Base-by-base conservation (phyloP, 2,329 filamentous ascomycete species). In the Alternaria atra region DNA sequence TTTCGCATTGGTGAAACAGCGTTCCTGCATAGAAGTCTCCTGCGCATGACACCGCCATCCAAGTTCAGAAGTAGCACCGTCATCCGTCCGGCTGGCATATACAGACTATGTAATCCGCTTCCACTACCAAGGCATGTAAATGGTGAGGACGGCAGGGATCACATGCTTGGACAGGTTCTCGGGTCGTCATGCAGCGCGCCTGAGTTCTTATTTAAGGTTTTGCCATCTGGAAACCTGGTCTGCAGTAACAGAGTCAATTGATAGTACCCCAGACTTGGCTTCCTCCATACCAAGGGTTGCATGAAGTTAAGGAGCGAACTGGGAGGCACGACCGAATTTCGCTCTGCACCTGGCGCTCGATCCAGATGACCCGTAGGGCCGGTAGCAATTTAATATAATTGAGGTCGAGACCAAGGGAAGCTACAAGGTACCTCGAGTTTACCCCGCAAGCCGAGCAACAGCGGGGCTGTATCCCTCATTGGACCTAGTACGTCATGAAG, bases 181-280 rank as follows among this genome's bases (percentile, higher is more conserved):
- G 58, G 54, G 32, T 48, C 37, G 20, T 29, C 27, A 25, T 47
- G 44, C 34, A 52, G 47, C 20, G 39, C 27, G 17, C 29, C 10
- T 51, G 34, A 25, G 46, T 34, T 25, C 46, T 34, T 13, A 34
- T 17, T 23, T 17, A 13, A 32, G 50, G 20, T 39, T 10, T n/a
- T 32, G 4, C 20, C 13, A 30, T 23, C 20, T 25, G 39, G 20
- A 42, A 54, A 53, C 25, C 35, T 30, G 51, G 47, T 58, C 32
- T 25, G 17, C 20, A 42, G 51, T 29, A 43, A 51, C 35, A 30
- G 47, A 29, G 43, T 56, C 59, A 40, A 59, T 61, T 39, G 39
- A 60, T 54, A 43, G 34, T 34, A 40, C 55, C 34, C 58, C 32
- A 52, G 44, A 44, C 42, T 54, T 58, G 40, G 42, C 55, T 54